Conservation (phyloP, 2,329 filamentous ascomycete genomes). For the Aspergillus japonicus region DNA sequence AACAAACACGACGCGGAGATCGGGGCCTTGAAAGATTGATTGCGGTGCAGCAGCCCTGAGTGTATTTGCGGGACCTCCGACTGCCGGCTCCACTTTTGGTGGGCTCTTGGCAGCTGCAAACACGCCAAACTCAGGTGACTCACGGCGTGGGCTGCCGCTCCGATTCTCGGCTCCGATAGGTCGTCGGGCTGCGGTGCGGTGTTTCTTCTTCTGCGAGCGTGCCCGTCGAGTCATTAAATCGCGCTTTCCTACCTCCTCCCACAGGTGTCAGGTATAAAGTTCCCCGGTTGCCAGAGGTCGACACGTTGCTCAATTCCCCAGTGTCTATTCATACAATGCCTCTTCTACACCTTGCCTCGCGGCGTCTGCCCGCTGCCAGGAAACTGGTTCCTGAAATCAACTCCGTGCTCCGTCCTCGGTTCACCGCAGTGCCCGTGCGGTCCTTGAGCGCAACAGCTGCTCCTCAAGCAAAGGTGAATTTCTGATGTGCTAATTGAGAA, state of each 20-base stretch:
- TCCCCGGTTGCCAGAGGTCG: neutral
- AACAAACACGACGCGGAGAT: too few relatives aligned
- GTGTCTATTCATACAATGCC: slow-evolving; percentile 23
- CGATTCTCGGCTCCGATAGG: neutral
- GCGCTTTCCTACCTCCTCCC: neutral
- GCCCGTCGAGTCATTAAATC: neutral
- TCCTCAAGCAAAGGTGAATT: slow-evolving; percentile 25
- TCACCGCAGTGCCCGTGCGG: slow-evolving; percentile 23
- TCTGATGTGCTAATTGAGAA: neutral
- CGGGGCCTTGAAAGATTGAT: neutral
- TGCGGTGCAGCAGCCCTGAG: neutral
- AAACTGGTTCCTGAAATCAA: slow-evolving; percentile 31
- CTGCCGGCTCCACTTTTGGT: too few relatives aligned
- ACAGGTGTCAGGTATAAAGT: neutral
- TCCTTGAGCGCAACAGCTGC: slow-evolving; percentile 23
- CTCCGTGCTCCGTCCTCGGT: slow-evolving; percentile 35
- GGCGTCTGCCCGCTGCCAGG: slow-evolving; percentile 34
- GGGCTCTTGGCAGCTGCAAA: neutral
- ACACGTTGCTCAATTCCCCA: neutral
- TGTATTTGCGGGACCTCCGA: too few relatives aligned
- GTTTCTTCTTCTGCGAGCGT: neutral
- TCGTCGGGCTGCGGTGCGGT: neutral
- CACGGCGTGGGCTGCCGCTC: neutral
- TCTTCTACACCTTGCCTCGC: slow-evolving; percentile 35
- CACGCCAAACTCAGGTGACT: neutral